Evolutionary conservation across 2,329 filamentous ascomycete genomes (phyloP).

Genomic region (Fusarium chuoi): DNA sequence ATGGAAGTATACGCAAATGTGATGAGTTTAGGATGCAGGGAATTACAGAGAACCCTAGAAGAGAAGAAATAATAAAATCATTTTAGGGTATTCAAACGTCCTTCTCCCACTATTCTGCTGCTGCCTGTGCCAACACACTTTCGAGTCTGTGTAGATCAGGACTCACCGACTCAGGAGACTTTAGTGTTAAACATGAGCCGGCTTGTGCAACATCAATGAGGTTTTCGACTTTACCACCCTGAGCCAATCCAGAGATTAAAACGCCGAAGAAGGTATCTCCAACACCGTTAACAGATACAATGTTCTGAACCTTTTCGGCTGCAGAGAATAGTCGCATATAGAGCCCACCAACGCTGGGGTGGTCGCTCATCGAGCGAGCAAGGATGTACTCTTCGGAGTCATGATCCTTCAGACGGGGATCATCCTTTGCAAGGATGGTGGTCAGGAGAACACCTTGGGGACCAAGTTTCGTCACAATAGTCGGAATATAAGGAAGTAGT

Average conservation of each 20-base stretch:
- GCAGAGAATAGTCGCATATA: constrained; percentile 82
- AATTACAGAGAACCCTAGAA: neutral
- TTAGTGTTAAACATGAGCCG: constrained; percentile 82
- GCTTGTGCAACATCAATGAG: constrained; percentile 83
- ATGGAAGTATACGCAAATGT: neutral
- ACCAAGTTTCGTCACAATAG: constrained; percentile 86
- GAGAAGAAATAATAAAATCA: neutral
- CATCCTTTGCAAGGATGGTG: constrained; percentile 72
- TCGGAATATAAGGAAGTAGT: constrained; percentile 88
- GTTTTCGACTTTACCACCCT: constrained; percentile 65
- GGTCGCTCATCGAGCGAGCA: constrained; percentile 65
- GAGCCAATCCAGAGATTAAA: constrained; percentile 80
- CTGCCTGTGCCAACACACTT: constrained; percentile 48
- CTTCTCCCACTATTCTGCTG: constrained; percentile 15
- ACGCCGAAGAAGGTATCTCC: constrained; percentile 94
- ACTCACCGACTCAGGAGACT: constrained; percentile 78
- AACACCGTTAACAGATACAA: constrained; percentile 92
- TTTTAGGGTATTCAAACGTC: neutral
- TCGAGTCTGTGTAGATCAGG: constrained; percentile 61
- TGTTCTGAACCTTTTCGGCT: constrained; percentile 72
- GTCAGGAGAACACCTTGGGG: constrained; percentile 79
- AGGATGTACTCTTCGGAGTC: constrained; percentile 77
- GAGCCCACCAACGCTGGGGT: constrained; percentile 73
- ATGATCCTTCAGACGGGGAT: constrained; percentile 71
- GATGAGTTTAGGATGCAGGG: neutral